Conservation (phyloP, 108 stramenopile species). For the Stephanodiscus triporus region DNA sequence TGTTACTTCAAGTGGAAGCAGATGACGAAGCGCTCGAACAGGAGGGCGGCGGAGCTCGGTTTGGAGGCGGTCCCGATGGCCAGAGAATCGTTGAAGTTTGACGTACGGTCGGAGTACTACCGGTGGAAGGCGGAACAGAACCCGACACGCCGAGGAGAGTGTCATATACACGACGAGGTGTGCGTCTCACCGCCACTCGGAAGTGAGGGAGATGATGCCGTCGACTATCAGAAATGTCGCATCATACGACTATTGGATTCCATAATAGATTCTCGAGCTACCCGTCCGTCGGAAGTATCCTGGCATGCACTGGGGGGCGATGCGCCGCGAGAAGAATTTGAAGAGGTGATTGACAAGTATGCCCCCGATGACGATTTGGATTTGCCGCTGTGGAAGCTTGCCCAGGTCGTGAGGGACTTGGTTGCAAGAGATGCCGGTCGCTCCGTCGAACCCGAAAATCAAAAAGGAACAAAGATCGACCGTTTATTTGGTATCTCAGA, state of each 20-base stretch:
- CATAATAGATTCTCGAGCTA: conserved; percentile 25
- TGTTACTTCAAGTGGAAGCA: conserved; percentile 56
- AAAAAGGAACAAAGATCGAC: neutral
- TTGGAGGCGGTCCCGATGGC: conserved; percentile 37
- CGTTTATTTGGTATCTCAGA: too few relatives aligned
- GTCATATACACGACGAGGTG: too few relatives aligned
- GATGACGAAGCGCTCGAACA: conserved; percentile 77
- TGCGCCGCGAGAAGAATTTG: conserved; percentile 44
- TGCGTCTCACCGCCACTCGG: conserved; percentile 16
- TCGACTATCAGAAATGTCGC: conserved; percentile 3
- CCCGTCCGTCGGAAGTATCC: conserved; percentile 30
- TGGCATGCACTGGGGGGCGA: conserved; percentile 26
- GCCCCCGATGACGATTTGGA: conserved; percentile 41
- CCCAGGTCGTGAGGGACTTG: conserved; percentile 5
- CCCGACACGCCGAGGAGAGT: too few relatives aligned
- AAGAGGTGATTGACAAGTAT: conserved; percentile 55
- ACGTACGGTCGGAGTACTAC: conserved; percentile 29
- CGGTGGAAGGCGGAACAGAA: conserved; percentile 38
- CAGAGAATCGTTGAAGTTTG: conserved; percentile 20
- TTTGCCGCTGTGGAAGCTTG: conserved; percentile 42
- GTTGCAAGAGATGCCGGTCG: neutral
- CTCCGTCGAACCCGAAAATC: neutral
- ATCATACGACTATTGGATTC: conserved; percentile 20
- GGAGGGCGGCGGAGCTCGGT: conserved; percentile 45
- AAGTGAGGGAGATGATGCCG: neutral